Evolutionary conservation across 2,329 filamentous ascomycete genomes (phyloP).

Genomic region (Beauveria sp.): DNA sequence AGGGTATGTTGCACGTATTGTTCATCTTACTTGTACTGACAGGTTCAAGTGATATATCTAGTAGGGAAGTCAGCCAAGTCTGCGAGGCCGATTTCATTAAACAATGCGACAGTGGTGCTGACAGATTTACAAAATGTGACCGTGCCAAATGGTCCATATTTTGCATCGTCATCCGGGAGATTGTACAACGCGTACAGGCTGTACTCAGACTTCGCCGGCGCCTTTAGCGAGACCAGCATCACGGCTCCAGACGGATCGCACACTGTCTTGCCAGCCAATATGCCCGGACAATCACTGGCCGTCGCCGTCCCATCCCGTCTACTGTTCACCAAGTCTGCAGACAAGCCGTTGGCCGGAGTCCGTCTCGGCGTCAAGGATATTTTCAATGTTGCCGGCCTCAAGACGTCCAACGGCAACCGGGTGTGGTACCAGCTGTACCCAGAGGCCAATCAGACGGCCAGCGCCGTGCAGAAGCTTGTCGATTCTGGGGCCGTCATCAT

Average conservation of each 20-base stretch:
- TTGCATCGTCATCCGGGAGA: conserved; percentile 9
- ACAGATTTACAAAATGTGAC: background rate
- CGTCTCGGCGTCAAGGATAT: conserved; percentile 54
- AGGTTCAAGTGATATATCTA: background rate
- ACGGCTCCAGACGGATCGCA: background rate
- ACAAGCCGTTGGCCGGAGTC: conserved; percentile 47
- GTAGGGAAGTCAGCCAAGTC: background rate
- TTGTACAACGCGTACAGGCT: conserved; percentile 16
- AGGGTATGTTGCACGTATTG: background rate
- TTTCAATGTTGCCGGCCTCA: conserved; percentile 45
- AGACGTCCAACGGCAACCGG: conserved; percentile 45
- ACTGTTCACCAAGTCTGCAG: conserved; percentile 40
- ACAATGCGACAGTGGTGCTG: background rate
- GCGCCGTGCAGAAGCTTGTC: conserved; percentile 47
- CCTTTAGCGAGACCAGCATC: conserved; percentile 15
- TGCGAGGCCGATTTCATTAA: background rate
- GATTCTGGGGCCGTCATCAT: conserved; percentile 47
- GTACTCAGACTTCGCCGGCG: conserved; percentile 18
- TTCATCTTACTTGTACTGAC: background rate
- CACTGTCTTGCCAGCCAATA: conserved; percentile 10
- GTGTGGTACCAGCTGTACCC: conserved; percentile 49
- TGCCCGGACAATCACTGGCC: conserved; percentile 12
- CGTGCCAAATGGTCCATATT: conserved; percentile 15
- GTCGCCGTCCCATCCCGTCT: conserved; percentile 48
- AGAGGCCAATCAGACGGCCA: conserved; percentile 36